A percentile compares a stretch with the other conserved stretches of the same genome.
Evolutionary conservation across 164 flowering plant species (phyloP).

Genomic region (Aristolochia fimbriata): DNA sequence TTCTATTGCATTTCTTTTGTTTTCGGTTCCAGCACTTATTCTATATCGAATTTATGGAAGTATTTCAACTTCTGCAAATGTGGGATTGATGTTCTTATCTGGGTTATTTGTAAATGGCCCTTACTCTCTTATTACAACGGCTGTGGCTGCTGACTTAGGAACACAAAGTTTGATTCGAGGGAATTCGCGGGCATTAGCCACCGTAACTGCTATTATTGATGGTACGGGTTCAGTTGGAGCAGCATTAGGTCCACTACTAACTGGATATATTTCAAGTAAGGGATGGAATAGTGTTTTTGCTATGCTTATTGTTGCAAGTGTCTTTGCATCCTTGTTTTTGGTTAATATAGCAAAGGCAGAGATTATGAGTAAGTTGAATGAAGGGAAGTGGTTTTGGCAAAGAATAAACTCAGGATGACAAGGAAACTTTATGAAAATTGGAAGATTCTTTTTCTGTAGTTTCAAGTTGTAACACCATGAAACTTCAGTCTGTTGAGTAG

Average conservation of each 20-base stretch:
- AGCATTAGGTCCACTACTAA: conserved; percentile 83
- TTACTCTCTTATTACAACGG: conserved; percentile 91
- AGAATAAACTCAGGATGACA: conserved; percentile 1
- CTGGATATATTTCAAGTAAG: conserved; percentile 80
- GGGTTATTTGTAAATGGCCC: conserved; percentile 96
- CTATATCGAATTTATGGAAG: conserved; percentile 70
- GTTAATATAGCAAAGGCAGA: conserved; percentile 54
- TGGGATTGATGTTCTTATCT: conserved; percentile 62
- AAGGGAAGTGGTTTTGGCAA: conserved; percentile 30
- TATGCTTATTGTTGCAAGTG: conserved; percentile 63
- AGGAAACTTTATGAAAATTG: background rate
- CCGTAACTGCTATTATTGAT: conserved; percentile 95
- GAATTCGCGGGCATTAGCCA: conserved; percentile 89
- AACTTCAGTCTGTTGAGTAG: no score
- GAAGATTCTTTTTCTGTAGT: background rate
- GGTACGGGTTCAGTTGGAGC: conserved; percentile 99
- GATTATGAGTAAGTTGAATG: conserved; percentile 37
- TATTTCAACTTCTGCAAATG: conserved; percentile 49
- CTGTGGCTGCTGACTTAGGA: conserved; percentile 95
- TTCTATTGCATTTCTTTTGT: conserved; percentile 46
- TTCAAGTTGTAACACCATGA: background rate
- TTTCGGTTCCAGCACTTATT: conserved; percentile 78
- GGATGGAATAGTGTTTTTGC: conserved; percentile 87
- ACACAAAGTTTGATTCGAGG: conserved; percentile 59
- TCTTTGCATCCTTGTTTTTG: conserved; percentile 52